Evolutionary conservation across 2,329 filamentous ascomycete genomes (phyloP).

Genomic region (Aspergillus fructus): DNA sequence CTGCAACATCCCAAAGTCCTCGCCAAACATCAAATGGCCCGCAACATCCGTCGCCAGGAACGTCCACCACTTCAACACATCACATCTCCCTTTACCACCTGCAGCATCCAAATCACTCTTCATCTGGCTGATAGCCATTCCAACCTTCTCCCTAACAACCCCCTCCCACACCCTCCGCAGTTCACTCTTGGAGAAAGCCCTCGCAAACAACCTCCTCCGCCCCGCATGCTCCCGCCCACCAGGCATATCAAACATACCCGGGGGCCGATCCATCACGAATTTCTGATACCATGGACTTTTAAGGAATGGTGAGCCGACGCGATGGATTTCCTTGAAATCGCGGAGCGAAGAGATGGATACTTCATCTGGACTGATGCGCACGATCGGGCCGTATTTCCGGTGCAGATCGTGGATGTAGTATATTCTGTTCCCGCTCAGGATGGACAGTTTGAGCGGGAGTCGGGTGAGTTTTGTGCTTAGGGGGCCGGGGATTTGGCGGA

Average conservation of each 20-base stretch:
- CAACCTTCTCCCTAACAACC: constrained; percentile 39
- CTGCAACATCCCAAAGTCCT: constrained; percentile 51
- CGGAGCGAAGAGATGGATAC: constrained; percentile 36
- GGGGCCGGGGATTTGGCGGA: background rate
- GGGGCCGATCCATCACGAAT: constrained; percentile 9
- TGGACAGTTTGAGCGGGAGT: background rate
- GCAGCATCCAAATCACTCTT: constrained; percentile 28
- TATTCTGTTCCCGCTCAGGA: background rate
- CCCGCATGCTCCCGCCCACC: constrained; percentile 41
- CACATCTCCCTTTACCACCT: background rate
- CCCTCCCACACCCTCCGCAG: constrained; percentile 24
- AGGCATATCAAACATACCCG: constrained; percentile 40
- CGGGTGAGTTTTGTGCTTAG: background rate
- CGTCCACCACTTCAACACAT: constrained; percentile 50
- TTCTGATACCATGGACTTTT: constrained; percentile 31
- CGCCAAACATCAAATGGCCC: constrained; percentile 51
- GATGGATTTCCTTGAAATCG: constrained; percentile 26
- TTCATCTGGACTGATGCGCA: constrained; percentile 24
- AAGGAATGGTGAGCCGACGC: constrained; percentile 24
- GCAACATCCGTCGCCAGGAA: constrained; percentile 54
- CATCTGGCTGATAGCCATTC: constrained; percentile 44
- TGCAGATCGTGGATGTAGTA: constrained; percentile 23
- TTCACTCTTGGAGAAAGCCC: constrained; percentile 28
- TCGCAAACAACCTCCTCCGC: constrained; percentile 43
- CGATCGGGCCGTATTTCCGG: constrained; percentile 23